Evolutionary conservation across 2,329 filamentous ascomycete species (phyloP).

Genomic region (Phaeosphaeriaceae sp.): DNA sequence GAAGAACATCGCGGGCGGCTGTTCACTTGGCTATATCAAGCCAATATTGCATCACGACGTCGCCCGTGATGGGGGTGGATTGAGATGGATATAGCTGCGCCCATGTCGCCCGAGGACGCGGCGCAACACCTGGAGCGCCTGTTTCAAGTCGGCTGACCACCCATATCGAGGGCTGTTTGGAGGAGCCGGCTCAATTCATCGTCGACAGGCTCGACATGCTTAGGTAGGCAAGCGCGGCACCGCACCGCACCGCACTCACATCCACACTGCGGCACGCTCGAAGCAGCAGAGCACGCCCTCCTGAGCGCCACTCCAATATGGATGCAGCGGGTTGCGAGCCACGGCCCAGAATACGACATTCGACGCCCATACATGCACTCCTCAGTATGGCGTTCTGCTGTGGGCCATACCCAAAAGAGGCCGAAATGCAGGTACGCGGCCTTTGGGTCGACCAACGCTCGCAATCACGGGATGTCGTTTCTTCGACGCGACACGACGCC

Average conservation of each 20-base stretch:
- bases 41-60: conserved; percentile 1
- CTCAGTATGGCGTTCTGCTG: not conserved
- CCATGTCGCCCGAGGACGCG: not conserved
- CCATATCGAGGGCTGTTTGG: not conserved
- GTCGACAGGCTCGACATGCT: not conserved
- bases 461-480: conserved; percentile 2
- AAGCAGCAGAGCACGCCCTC: not conserved
- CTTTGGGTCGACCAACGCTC: conserved; percentile 9
- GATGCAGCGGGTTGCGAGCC: not conserved
- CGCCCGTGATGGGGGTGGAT: not conserved
- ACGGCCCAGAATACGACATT: conserved; percentile 6
- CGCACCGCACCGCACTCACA: not conserved
- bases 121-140: not conserved
- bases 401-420: conserved; percentile 1
- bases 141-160: conserved; percentile 4
- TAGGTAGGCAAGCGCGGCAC: not conserved
- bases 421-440: conserved; percentile 28
- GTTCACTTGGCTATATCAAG: conserved; percentile 6
- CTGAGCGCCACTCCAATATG: conserved; percentile 7
- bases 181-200: not conserved
- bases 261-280: not conserved
- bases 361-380: conserved; percentile 1
- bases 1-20: conserved; percentile 14
- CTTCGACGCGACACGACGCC: not conserved
- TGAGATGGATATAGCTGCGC: not conserved